A percentile compares a stretch with the other conserved stretches of the same genome.
Evolutionary conservation across 2,329 filamentous ascomycete species (phyloP).

Genomic region (Epichloe gansuensis): DNA sequence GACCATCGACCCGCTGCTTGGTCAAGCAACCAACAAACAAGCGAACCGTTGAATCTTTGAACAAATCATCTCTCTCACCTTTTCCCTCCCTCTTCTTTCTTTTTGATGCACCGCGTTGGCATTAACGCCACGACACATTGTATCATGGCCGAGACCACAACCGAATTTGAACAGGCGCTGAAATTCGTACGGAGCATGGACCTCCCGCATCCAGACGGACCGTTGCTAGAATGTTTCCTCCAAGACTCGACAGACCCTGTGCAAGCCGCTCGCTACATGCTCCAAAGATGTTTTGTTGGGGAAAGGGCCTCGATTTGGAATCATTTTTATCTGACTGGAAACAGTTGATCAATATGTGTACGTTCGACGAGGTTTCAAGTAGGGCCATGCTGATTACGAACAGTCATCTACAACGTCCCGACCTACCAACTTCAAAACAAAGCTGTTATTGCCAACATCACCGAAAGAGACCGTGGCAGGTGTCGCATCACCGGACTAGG

Average conservation of each 20-base stretch:
- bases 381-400: neutral
- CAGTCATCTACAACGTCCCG: neutral
- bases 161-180: neutral
- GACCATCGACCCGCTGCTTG: too few species aligned
- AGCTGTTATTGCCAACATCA: neutral
- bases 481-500: constrained; percentile 2
- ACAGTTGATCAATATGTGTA: constrained; percentile 3
- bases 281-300: constrained; percentile 3
- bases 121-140: too few species aligned
- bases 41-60: too few species aligned
- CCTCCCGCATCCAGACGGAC: constrained; percentile 4
- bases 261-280: constrained; percentile 6
- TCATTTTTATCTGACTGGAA: constrained; percentile 1
- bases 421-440: neutral
- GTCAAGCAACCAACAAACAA: too few species aligned
- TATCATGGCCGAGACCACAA: neutral
- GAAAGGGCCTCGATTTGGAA: neutral
- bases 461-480: neutral
- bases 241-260: constrained; percentile 2
- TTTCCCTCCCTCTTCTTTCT: too few species aligned
- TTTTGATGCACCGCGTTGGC: too few species aligned
- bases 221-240: constrained; percentile 6
- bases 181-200: neutral
- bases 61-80: too few species aligned
- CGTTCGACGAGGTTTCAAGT: neutral